These are phyloP conservation scores for Solanum neorickii DNA, from an alignment of 257 asterid genomes.

Conservation along the genomic window DNA sequence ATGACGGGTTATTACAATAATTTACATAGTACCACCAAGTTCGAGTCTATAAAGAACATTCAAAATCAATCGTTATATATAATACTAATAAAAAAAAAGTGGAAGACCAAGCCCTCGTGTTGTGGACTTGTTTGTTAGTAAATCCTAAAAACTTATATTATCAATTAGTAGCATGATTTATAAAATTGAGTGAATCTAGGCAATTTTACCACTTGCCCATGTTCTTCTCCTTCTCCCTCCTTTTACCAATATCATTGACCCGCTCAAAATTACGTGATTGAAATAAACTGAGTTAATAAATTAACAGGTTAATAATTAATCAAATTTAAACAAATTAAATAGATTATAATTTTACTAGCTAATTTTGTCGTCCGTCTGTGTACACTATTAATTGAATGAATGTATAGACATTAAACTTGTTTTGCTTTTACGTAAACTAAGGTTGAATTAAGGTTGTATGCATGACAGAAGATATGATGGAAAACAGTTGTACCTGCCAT, in stretches of 20 bases:
- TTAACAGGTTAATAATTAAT: not conserved
- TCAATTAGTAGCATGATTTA: not conserved
- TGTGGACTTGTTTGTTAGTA: slow-evolving; percentile 9
- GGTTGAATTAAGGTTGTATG: slow-evolving; percentile 27
- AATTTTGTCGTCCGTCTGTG: not conserved
- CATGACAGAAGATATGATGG: slow-evolving; percentile 40
- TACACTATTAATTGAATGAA: not conserved
- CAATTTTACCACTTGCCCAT: slow-evolving; percentile 17
- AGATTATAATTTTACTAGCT: not conserved
- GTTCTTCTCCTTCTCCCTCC: slow-evolving; percentile 1
- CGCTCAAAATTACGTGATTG: not conserved
- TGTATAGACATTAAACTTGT: not conserved
- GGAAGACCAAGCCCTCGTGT: slow-evolving; percentile 45
- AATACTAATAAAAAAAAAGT: not conserved
- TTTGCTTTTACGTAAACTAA: not conserved
- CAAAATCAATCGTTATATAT: not conserved
- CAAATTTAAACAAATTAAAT: not conserved
- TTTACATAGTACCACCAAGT: not conserved
- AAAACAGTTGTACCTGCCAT: slow-evolving; percentile 17
- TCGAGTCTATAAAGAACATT: not conserved
- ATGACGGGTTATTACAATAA: not conserved
- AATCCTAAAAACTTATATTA: slow-evolving; percentile 10
- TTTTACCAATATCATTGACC: slow-evolving; percentile 1
- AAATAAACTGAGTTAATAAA: not conserved
- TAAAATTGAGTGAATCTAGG: slow-evolving; percentile 14